Conservation (phyloP, 2,329 filamentous ascomycete species). For the Xylaria sp. region DNA sequence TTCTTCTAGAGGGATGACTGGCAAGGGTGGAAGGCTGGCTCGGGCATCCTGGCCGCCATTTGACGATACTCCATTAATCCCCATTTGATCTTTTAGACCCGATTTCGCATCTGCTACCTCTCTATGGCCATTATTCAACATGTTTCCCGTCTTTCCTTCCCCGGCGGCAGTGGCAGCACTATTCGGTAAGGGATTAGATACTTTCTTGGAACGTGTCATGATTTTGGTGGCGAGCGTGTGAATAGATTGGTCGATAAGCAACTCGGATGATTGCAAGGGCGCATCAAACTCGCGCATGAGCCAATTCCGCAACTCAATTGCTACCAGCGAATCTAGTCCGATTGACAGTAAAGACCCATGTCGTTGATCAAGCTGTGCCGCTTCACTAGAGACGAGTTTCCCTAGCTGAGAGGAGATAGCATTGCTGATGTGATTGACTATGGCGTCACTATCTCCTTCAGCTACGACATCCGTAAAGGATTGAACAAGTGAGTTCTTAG, state of each 20-base stretch:
- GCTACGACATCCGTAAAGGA: not conserved
- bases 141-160: too few relatives aligned
- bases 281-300: not conserved
- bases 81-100: too few relatives aligned
- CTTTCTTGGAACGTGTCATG: too few relatives aligned
- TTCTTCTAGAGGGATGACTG: conserved; percentile 3
- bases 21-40: not conserved
- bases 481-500: too few relatives aligned
- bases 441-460: not conserved
- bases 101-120: too few relatives aligned
- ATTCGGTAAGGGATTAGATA: too few relatives aligned
- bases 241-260: too few relatives aligned
- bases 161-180: too few relatives aligned
- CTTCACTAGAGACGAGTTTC: not conserved
- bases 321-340: not conserved
- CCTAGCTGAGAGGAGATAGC: not conserved
- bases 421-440: not conserved
- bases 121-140: too few relatives aligned
- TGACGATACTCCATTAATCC: too few relatives aligned
- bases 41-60: too few relatives aligned
- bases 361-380: not conserved
- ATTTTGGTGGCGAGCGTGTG: too few relatives aligned
- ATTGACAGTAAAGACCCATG: not conserved
- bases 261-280: not conserved
- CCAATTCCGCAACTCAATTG: not conserved